Conservation (phyloP, 768 basidiomycete species). For the Lactifluus piperatus region DNA sequence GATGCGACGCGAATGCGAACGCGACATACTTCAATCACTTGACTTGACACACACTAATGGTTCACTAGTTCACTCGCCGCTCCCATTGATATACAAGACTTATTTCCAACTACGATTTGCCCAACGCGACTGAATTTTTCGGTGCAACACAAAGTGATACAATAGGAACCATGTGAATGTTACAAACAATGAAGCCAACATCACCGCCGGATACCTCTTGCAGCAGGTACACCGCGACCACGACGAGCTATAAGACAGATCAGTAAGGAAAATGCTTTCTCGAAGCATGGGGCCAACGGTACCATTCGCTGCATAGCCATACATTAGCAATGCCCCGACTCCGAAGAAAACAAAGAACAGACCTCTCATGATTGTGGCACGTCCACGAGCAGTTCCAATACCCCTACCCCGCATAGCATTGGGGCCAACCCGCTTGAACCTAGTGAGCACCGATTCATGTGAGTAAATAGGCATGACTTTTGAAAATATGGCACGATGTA, state of each 20-base stretch:
- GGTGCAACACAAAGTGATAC: slow-evolving; percentile 9
- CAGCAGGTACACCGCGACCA: slow-evolving; percentile 71
- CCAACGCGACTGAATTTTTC: background rate
- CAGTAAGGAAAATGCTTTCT: slow-evolving; percentile 4
- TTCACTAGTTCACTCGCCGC: background rate
- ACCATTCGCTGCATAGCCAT: slow-evolving; percentile 61
- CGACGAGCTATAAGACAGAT: slow-evolving; percentile 55
- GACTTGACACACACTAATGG: background rate
- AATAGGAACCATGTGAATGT: slow-evolving; percentile 1
- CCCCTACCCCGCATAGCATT: slow-evolving; percentile 98
- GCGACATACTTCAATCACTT: background rate
- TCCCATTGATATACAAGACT: background rate
- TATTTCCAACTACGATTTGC: background rate
- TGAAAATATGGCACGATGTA: slow-evolving; percentile 34
- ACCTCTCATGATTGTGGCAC: slow-evolving; percentile 98
- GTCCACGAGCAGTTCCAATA: slow-evolving; percentile 98
- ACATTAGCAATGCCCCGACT: slow-evolving; percentile 11
- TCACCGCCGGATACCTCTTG: slow-evolving; percentile 78
- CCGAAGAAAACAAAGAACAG: slow-evolving; percentile 28
- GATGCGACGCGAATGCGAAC: background rate
- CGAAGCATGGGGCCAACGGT: background rate
- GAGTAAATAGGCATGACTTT: background rate
- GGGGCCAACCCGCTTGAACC: slow-evolving; percentile 98
- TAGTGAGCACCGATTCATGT: slow-evolving; percentile 27
- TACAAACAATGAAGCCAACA: slow-evolving; percentile 6